Evolutionary conservation across 2,329 filamentous ascomycete species (phyloP).

Genomic region (Monosporascus ibericus): DNA sequence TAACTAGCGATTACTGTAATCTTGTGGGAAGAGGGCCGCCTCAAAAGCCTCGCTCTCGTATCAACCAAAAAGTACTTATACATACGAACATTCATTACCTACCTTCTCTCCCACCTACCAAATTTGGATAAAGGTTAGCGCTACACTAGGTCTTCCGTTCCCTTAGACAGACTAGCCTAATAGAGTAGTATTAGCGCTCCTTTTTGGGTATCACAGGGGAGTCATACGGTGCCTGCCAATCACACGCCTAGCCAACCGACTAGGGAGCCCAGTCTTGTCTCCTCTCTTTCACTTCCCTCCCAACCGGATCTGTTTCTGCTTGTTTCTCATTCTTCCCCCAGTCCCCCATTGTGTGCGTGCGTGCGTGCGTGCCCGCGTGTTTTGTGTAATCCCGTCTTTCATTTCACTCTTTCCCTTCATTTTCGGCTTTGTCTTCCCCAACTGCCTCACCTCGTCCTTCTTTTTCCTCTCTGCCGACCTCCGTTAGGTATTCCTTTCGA

Average conservation of each 20-base stretch:
- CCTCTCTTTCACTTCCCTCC: not conserved
- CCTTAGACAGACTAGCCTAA: not conserved
- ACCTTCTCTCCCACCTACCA: not conserved
- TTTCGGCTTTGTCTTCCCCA: conserved; percentile 17
- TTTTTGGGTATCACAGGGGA: not conserved
- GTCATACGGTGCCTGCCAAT: not conserved
- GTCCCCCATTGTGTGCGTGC: not conserved
- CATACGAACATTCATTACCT: not conserved
- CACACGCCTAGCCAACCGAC: not conserved
- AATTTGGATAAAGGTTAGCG: not conserved
- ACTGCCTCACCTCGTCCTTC: conserved; percentile 24
- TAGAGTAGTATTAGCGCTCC: not conserved
- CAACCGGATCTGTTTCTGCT: not conserved
- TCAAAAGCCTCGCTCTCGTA: no score
- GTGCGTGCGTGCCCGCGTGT: conserved; percentile 2
- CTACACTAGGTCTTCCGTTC: not conserved
- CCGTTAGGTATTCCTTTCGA: conserved; percentile 26
- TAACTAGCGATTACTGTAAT: no score
- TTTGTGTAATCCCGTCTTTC: conserved; percentile 13
- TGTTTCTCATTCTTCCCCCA: not conserved
- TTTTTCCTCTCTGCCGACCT: conserved; percentile 25
- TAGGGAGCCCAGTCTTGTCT: not conserved
- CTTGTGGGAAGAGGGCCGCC: no score
- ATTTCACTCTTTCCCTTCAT: conserved; percentile 23
- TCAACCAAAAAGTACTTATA: not conserved